phyloP scores from a whole-genome alignment of 2,329 filamentous ascomycete species.

The Paecilomyces formosus region DNA sequence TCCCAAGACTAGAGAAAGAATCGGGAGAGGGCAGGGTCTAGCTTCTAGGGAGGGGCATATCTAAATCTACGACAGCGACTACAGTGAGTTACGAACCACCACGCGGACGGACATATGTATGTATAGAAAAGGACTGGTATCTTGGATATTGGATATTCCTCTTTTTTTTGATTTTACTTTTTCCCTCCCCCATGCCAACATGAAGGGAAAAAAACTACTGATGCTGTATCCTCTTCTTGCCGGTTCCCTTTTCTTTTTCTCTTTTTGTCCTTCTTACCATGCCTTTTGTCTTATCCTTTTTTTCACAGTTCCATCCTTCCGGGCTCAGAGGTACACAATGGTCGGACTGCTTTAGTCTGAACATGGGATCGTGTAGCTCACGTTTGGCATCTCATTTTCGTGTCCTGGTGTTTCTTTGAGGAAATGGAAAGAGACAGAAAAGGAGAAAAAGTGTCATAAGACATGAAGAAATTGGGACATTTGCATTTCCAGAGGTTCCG shows the following conservation, averaged over 20 bases:
- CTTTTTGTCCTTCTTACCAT: neutral
- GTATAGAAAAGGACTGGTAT: neutral
- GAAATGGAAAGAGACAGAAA: too few species aligned
- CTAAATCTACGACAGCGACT: too few species aligned
- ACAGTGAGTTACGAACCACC: neutral
- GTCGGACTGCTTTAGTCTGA: neutral
- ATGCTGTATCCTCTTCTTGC: too few species aligned
- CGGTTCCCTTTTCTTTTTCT: neutral
- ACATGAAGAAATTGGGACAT: neutral
- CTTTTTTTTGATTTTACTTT: neutral
- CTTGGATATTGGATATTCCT: neutral
- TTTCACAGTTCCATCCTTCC: too few species aligned
- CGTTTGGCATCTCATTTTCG: neutral
- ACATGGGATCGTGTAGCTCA: too few species aligned
- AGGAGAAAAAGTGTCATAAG: neutral
- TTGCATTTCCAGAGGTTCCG: slow-evolving; percentile 5
- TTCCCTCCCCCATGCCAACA: neutral
- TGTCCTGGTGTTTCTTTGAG: neutral
- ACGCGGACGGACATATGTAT: neutral
- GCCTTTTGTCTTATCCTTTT: neutral
- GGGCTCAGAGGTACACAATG: too few species aligned
- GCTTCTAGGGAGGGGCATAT: too few species aligned
- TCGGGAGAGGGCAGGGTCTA: too few species aligned
- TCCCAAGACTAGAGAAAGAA: too few species aligned
- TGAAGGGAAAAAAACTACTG: neutral